Evolutionary conservation across 108 stramenopile genomes (phyloP).

Genomic region (Nannochloropsis salina): DNA sequence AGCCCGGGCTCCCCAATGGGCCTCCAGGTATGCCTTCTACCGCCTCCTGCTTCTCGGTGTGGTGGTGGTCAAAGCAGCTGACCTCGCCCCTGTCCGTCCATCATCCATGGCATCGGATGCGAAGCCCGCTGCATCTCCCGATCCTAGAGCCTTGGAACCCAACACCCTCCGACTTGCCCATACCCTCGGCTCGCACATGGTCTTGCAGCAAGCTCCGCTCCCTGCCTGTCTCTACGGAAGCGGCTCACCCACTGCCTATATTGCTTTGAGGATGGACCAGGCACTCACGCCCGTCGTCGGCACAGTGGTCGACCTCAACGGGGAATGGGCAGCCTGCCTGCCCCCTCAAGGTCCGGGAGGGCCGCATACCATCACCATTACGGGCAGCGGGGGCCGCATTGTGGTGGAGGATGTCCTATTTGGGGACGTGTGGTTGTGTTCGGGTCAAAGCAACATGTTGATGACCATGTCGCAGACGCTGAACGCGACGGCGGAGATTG

Average conservation of each 20-base stretch:
- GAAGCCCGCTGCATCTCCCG: no score
- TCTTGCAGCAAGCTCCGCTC: constrained; percentile 10
- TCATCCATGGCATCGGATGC: no score
- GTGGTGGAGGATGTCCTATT: constrained; percentile 1
- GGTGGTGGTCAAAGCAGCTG: background rate
- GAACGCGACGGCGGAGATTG: background rate
- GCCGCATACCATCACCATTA: background rate
- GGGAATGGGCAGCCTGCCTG: background rate
- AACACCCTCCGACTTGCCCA: constrained; percentile 19
- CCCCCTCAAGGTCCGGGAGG: background rate
- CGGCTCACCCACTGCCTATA: background rate
- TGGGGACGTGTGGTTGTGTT: background rate
- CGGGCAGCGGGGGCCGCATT: background rate
- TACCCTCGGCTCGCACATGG: constrained; percentile 14
- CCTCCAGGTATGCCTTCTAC: no score
- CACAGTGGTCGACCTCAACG: background rate
- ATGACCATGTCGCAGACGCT: constrained; percentile 6
- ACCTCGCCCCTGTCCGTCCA: background rate
- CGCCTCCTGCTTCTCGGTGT: background rate
- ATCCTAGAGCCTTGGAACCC: background rate
- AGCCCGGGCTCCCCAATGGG: no score
- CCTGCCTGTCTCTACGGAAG: background rate
- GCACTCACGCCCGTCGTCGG: background rate
- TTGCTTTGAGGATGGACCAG: background rate
- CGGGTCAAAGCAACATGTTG: background rate